These are phyloP conservation scores for Zanthoxylum bungeanum DNA, from an alignment of 345 rosid genomes.

Conservation along the genomic window DNA sequence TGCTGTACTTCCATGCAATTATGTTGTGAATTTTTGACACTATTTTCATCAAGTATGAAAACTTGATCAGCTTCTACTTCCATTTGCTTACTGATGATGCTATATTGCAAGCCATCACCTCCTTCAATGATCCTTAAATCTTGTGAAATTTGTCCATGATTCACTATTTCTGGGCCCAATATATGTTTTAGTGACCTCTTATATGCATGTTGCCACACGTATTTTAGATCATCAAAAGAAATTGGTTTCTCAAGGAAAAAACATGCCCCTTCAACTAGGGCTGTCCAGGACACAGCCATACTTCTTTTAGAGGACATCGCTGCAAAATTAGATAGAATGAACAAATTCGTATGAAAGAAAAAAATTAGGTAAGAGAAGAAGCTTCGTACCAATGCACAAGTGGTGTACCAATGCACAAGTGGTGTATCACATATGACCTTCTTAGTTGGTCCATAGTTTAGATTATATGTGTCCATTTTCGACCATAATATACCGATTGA, in stretches of 20 bases:
- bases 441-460: too few relatives aligned
- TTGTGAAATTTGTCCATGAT: not conserved
- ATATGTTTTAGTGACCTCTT: not conserved
- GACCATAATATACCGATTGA: too few relatives aligned
- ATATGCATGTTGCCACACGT: slow-evolving; percentile 41
- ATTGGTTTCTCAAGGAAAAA: slow-evolving; percentile 33
- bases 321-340: slow-evolving; percentile 16
- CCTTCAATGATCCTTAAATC: not conserved
- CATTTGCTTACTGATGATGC: not conserved
- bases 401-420: too few relatives aligned
- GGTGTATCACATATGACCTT: too few relatives aligned
- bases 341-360: too few relatives aligned
- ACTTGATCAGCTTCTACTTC: not conserved
- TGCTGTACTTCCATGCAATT: not conserved
- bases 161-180: not conserved
- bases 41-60: not conserved
- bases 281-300: not conserved
- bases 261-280: slow-evolving; percentile 30
- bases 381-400: too few relatives aligned
- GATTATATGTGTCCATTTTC: too few relatives aligned
- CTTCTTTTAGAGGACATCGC: slow-evolving; percentile 31
- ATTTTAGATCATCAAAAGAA: slow-evolving; percentile 28
- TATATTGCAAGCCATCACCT: not conserved
- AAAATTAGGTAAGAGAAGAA: too few relatives aligned
- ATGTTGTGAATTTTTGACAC: not conserved